Base-by-base conservation (phyloP, 352 stramenopile species). In the Aphanomyces astaci region DNA sequence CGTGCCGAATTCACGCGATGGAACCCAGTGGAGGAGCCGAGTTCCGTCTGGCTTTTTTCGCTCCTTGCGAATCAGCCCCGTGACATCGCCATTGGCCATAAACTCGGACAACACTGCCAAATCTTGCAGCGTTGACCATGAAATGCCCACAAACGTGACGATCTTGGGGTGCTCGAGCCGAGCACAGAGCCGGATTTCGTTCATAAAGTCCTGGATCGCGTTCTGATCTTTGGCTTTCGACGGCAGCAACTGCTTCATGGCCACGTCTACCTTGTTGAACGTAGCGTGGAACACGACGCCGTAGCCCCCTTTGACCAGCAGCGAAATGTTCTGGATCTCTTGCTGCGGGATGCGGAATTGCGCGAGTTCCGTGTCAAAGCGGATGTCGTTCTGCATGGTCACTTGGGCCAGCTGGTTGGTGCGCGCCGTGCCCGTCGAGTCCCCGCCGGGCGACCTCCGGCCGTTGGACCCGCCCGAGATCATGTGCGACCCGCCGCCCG, bases 101-200 rank as follows among this genome's bases (percentile, higher is more conserved):
- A 86, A 89, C 57, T 89, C 82, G 0, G 75, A 57, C 28, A 85
- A 83, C 39, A 90, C 73, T 2, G 77, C 78, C 57, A 87, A 76
- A 40, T 89, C 84, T 0, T 79, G 78, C 66, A 88, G 55, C 24
- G 78, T 89, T 40, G 77, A 84, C 82, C 82, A 90, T 25, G 82
- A 84, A 13, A 90, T 82, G 43, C 82, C 82, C 28, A 90, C 81
- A 54, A 90, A 87, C 17, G 45, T 74, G 48, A 88, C 79, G 45
- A 90, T 86, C 75, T 88, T 89, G n/a, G 79, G 82, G 63, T 90
- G 81, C n/a, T 88, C 78, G 49, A 90, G 32, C 25, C 79, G 73
- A 13, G 73, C 77, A 73, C 86, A 88, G 19, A 68, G 71, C 55
- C 87, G 84, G 52, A 89, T 82, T 66, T 88, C 80, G 3, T 71